phyloP scores from a whole-genome alignment of 2,329 filamentous ascomycete species.

The Dactylonectria estremocensis region DNA sequence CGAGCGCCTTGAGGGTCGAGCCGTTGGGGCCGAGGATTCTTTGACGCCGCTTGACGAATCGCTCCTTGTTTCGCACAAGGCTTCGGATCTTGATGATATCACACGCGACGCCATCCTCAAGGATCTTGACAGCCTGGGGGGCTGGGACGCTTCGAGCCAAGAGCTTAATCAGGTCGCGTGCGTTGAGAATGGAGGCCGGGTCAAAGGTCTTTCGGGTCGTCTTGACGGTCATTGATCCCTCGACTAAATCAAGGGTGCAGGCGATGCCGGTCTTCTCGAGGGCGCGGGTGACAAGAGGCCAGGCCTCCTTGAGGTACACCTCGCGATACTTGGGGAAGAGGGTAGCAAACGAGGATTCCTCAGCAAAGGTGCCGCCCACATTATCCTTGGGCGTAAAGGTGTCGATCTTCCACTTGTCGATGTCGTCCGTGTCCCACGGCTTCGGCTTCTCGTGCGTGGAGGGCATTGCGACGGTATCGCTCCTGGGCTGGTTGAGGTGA shows the following conservation, averaged over 20 bases:
- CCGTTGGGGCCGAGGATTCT: constrained; percentile 93
- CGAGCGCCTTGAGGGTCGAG: constrained; percentile 92
- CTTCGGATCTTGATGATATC: constrained; percentile 97
- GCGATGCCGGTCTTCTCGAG: constrained; percentile 91
- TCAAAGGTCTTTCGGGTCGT: constrained; percentile 94
- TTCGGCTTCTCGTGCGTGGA: constrained; percentile 92
- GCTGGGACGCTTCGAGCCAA: constrained; percentile 92
- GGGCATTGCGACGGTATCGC: constrained; percentile 72
- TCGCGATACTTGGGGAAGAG: constrained; percentile 98
- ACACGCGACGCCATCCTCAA: constrained; percentile 91
- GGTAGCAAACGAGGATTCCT: constrained; percentile 91
- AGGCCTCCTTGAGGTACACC: constrained; percentile 91
- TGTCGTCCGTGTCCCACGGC: constrained; percentile 96
- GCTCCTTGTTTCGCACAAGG: constrained; percentile 92
- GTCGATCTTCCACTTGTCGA: constrained; percentile 97
- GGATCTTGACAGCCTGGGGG: constrained; percentile 92
- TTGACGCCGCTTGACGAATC: constrained; percentile 95
- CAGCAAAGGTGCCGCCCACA: constrained; percentile 85
- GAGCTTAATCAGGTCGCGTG: constrained; percentile 93
- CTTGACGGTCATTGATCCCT: constrained; percentile 97
- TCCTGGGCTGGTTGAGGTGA: constrained; percentile 2
- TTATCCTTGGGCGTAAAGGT: constrained; percentile 91
- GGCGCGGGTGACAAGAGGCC: constrained; percentile 90
- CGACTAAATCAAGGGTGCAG: constrained; percentile 93
- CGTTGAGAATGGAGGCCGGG: constrained; percentile 92